Base-by-base conservation (phyloP, 768 basidiomycete species). In the Paxillus rubicundulus region DNA sequence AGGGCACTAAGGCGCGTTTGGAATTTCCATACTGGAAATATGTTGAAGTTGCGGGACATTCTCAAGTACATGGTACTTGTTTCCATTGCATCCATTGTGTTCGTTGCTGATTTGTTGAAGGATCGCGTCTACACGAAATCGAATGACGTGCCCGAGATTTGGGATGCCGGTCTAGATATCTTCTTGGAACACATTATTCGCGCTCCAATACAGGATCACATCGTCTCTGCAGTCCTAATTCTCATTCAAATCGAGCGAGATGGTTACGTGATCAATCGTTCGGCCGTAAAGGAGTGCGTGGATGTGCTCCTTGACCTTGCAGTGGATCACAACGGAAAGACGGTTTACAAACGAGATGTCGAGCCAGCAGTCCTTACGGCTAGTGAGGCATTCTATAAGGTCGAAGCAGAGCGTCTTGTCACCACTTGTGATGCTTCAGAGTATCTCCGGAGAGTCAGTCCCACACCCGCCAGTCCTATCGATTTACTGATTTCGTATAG, bases 231-330 rank as follows among this genome's bases (percentile, higher is more conserved):
- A n/a, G 78, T 98, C 46, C 78, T 98, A 44, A 81, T 80, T 28
- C 89, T 95, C 71, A 85, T 99, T 49, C 89, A 84, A 54, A 83
- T 92, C 48, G 97, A 99, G 62, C 87, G 97, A 14, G 88, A 95
- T 56, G 94, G 94, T 21, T 89, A 88, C 63, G 82, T 81, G 42
- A 92, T 98, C 63, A 92, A 91, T 62, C 87, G 89, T n/a, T 92
- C 92, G 2, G 85, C 90, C 3, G 84, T 98, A 47, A 89, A 91
- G 63, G 89, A 87, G 58, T 92, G 89, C 56, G 85, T 95, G 18
- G 90, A 93, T 38, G 85, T 98, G 41, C 80, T 97, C 42, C 72
- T 89, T 36, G 79, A 85, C 51, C 78, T 98, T 27, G 72, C 77
- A 9, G 76, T 78, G 30, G 77, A 77, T 16, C 70, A 70, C 18